These are phyloP conservation scores for Dimocarpus longan DNA, from an alignment of 345 rosid species.

Conservation along the genomic window DNA sequence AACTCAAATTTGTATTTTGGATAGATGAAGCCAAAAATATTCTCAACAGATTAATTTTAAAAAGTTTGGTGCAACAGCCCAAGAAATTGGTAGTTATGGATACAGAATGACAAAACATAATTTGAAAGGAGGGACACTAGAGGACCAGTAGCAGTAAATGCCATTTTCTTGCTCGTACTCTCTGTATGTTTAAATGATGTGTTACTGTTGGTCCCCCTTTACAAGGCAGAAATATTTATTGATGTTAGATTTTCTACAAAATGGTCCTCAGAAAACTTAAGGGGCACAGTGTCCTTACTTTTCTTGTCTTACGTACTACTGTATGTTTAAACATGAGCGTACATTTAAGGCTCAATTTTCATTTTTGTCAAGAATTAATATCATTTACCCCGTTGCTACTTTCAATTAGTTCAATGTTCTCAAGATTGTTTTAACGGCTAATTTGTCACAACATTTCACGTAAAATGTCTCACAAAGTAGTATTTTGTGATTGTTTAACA, in stretches of 20 bases:
- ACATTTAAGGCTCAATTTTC: too few relatives aligned
- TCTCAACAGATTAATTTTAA: neutral
- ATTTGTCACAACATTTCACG: too few relatives aligned
- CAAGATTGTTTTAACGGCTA: neutral
- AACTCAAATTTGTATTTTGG: too few relatives aligned
- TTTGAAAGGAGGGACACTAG: neutral
- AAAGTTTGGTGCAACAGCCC: constrained; percentile 14
- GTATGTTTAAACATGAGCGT: neutral
- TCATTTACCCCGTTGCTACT: neutral
- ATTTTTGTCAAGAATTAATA: neutral
- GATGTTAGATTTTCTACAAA: neutral
- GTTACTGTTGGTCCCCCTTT: constrained; percentile 6
- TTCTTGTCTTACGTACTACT: neutral
- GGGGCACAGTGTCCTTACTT: too few relatives aligned
- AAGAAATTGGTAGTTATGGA: neutral
- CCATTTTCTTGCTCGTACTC: neutral
- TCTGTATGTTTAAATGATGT: neutral
- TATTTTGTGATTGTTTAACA: constrained; percentile 9
- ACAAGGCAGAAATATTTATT: neutral
- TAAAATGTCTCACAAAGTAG: too few relatives aligned
- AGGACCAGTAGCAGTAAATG: constrained; percentile 21
- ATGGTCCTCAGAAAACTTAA: neutral
- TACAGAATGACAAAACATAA: neutral
- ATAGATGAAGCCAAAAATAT: neutral
- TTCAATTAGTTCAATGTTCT: neutral